Conservation (phyloP, 1,284 basidiomycete genomes). For the Malassezia cuniculi region DNA sequence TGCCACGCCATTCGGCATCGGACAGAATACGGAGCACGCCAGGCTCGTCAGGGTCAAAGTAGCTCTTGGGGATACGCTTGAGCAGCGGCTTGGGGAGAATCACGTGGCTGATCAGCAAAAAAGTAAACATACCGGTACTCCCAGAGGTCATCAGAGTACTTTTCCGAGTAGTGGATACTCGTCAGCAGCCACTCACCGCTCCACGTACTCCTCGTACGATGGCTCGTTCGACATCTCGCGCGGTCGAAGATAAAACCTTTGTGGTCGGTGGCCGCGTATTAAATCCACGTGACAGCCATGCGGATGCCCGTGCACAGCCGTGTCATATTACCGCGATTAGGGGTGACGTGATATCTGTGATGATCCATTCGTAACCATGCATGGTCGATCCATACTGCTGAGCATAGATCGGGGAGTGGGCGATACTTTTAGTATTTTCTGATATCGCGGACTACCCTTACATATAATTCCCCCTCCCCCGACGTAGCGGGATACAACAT, state of each 20-base stretch:
- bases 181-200: conserved; percentile 17
- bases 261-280: too few relatives aligned
- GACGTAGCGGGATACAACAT: too few relatives aligned
- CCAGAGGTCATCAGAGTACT: conserved; percentile 49
- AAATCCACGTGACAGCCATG: too few relatives aligned
- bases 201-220: conserved; percentile 39
- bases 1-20: conserved; percentile 84
- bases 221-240: conserved; percentile 21
- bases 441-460: too few relatives aligned
- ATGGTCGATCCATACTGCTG: too few relatives aligned
- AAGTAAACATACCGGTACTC: conserved; percentile 57
- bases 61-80: conserved; percentile 42
- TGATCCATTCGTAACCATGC: too few relatives aligned
- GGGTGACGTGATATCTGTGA: too few relatives aligned
- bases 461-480: too few relatives aligned
- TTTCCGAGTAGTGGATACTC: conserved; percentile 45
- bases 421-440: too few relatives aligned
- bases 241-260: background rate
- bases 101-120: conserved; percentile 57
- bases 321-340: too few relatives aligned
- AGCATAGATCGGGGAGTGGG: too few relatives aligned
- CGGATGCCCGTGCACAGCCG: too few relatives aligned
- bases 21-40: conserved; percentile 68
- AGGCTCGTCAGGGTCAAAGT: conserved; percentile 57
- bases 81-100: conserved; percentile 44